A percentile compares a stretch with the other conserved stretches of the same genome.
These are phyloP conservation scores for Entoloma clypeatum DNA, from an alignment of 1,284 basidiomycete species.

Conservation along the genomic window DNA sequence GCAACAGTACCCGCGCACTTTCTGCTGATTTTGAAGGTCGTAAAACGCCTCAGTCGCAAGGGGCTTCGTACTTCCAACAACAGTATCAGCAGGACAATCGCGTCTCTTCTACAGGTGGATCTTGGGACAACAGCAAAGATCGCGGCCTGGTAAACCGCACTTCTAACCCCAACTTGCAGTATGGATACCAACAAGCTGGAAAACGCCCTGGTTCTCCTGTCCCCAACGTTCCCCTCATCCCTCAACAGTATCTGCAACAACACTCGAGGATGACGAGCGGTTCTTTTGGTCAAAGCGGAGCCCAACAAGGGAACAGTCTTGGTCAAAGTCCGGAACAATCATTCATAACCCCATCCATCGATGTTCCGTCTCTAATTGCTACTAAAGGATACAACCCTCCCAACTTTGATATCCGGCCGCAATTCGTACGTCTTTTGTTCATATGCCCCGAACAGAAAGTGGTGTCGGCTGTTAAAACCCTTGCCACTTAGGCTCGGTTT, in stretches of 20 bases:
- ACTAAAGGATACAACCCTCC: constrained; percentile 90
- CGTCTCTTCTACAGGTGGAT: constrained; percentile 36
- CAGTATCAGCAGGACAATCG: constrained; percentile 36
- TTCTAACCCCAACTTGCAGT: constrained; percentile 68
- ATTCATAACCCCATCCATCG: constrained; percentile 63
- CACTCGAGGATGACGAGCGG: constrained; percentile 40
- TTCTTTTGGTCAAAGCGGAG: constrained; percentile 22
- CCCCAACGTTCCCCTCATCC: constrained; percentile 67
- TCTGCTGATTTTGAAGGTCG: constrained; percentile 62
- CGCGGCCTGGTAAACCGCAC: constrained; percentile 49
- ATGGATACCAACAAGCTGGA: constrained; percentile 51
- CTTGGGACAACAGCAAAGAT: constrained; percentile 65
- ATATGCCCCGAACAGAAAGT: no score
- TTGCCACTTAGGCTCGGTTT: constrained; percentile 65
- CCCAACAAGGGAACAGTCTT: constrained; percentile 25
- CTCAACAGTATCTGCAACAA: constrained; percentile 65
- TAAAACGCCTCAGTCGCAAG: constrained; percentile 40
- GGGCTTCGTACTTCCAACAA: constrained; percentile 19
- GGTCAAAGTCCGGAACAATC: constrained; percentile 37
- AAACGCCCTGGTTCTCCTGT: constrained; percentile 37
- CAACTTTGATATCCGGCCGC: constrained; percentile 78
- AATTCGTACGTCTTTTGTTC: constrained; percentile 62
- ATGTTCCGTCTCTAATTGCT: constrained; percentile 82
- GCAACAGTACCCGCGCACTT: constrained; percentile 44
- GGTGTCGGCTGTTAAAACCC: constrained; percentile 4